Evolutionary conservation across 139 green algal genomes (phyloP).

Genomic region (Chlorella sp.): DNA sequence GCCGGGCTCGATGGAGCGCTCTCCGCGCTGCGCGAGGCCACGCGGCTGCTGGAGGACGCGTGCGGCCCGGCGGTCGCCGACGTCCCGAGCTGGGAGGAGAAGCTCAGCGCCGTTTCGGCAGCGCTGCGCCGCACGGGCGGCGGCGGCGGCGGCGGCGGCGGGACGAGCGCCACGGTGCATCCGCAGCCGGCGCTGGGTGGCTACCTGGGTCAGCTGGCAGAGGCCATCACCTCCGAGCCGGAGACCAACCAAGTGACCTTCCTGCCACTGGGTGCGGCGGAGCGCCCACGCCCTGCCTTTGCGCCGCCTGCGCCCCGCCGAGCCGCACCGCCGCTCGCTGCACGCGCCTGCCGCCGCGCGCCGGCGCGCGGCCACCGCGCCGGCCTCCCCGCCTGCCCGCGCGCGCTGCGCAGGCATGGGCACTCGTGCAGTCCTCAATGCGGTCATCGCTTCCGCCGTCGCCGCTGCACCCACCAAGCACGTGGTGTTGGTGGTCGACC

Average conservation of each 20-base stretch:
- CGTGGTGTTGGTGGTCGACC: conserved; percentile 35
- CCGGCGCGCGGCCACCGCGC: not conserved
- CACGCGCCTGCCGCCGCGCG: not conserved
- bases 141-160: no score
- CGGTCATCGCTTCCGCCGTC: conserved; percentile 10
- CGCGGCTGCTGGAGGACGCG: no score
- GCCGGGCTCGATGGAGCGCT: no score
- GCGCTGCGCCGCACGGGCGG: no score
- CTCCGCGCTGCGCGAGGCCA: no score
- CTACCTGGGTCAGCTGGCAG: conserved; percentile 5
- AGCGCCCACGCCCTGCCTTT: no score
- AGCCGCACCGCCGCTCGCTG: not conserved
- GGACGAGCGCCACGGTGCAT: not conserved
- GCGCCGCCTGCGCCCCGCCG: not conserved
- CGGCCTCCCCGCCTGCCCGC: not conserved
- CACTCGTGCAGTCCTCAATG: conserved; percentile 14
- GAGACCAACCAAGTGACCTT: conserved; percentile 24
- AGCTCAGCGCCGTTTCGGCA: no score
- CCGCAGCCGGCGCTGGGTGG: not conserved
- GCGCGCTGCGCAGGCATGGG: conserved; percentile 26
- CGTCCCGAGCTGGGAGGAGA: no score
- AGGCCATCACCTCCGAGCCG: not conserved
- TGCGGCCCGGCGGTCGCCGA: no score
- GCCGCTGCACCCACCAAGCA: conserved; percentile 19
- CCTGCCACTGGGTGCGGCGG: conserved; percentile 2